Evolutionary conservation across 1,284 basidiomycete genomes (phyloP), one percentile per base, ranked within the genome.

Genomic region (Pascua sp.): DNA sequence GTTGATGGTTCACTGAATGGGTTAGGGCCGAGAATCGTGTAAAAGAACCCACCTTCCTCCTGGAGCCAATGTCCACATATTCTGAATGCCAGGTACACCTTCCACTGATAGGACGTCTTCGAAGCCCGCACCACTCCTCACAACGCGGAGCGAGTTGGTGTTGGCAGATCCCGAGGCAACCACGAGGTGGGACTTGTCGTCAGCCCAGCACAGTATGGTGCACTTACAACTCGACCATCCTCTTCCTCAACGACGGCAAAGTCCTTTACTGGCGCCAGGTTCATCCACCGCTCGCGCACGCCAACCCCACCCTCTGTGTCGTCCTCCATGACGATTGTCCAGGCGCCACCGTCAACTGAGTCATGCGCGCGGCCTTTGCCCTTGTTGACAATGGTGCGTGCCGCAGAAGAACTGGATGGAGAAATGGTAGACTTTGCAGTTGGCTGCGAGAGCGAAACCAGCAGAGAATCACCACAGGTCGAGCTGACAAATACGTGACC

Each of bases 181-280:
- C 4, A 98, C 84, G 47, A 97, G 83, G 70, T 93, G 86, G 12
- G 83, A 83, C 86, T 90, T 68, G 4, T 7, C 8, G 49, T 51
- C 13, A 57, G 43, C 17, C 16, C 11, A 32, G 15, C 8, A 17
- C 24, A 39, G 32, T 13, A 10, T 15, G 36, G 47, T 40, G 42
- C 4, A 71, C 83, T 66, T 66, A 90, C 89, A 76, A 90, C 85
- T 10, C 86, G 86, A 56, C 84, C 87, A 0, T 83, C 82, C 51
- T 91, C 90, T 4, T 82, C 80, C 69, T 92, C 87, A 8, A 88
- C 87, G 2, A 90, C 75, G 13, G 84, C 82, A 37, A 92, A 90
- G 72, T 98, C 95, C 61, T 88, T 76, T 42, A 97, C 88, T 0
- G 95, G 95, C 0, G 90, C 92, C 50, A 98, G 81, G 67, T 93